These are phyloP conservation scores for Imleria badia DNA, from an alignment of 768 basidiomycete species.

Conservation along the genomic window DNA sequence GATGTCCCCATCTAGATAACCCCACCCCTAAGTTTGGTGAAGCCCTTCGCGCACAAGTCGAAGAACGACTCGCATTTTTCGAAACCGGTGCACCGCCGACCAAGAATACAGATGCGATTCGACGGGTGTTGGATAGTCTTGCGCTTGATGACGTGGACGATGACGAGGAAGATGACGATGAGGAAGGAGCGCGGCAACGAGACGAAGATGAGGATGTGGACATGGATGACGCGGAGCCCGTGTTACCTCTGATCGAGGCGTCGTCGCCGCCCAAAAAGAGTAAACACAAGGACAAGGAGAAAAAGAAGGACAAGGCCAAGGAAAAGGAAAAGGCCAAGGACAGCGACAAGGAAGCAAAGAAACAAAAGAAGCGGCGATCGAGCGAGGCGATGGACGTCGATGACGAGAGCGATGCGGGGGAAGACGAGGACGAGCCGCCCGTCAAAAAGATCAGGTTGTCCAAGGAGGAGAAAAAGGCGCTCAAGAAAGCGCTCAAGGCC, in stretches of 20 bases:
- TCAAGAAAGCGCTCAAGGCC: constrained; percentile 76
- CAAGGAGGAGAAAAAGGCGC: constrained; percentile 84
- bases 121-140: constrained; percentile 80
- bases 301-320: constrained; percentile 9
- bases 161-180: constrained; percentile 47
- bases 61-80: constrained; percentile 93
- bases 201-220: constrained; percentile 39
- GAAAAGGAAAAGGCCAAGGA: not conserved
- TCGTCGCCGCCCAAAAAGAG: constrained; percentile 62
- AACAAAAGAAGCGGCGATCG: constrained; percentile 62
- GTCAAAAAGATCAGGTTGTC: constrained; percentile 74
- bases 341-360: constrained; percentile 34
- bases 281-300: constrained; percentile 43
- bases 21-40: constrained; percentile 95
- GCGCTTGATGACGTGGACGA: constrained; percentile 66
- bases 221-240: constrained; percentile 43
- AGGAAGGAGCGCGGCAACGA: constrained; percentile 11
- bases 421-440: constrained; percentile 46
- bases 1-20: constrained; percentile 46
- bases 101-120: constrained; percentile 92
- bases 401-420: constrained; percentile 40
- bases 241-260: constrained; percentile 58
- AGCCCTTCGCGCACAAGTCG: constrained; percentile 89
- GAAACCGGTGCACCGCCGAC: constrained; percentile 86
- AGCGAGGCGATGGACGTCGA: constrained; percentile 67